Evolutionary conservation across 257 asterid genomes (phyloP).

Genomic region (Solanum medicagineum): DNA sequence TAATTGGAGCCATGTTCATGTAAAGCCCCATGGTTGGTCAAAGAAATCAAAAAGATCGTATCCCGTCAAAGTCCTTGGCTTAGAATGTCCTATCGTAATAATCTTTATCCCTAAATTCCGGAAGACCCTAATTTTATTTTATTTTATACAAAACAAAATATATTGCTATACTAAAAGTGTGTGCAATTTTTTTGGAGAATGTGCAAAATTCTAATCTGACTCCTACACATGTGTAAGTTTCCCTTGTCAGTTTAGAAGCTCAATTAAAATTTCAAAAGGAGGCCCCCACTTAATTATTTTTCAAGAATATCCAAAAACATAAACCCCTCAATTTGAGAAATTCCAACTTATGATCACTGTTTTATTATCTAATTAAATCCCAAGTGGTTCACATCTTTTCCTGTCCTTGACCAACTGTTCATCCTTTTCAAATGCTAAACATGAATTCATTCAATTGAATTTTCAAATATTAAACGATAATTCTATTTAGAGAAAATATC

Average conservation of each 20-base stretch:
- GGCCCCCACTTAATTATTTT: neutral
- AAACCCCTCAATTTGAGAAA: neutral
- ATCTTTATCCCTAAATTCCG: conserved; percentile 54
- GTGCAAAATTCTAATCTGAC: conserved; percentile 63
- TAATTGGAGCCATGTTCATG: neutral
- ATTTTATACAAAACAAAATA: neutral
- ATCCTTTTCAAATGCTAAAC: conserved; percentile 4
- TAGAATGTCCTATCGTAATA: conserved; percentile 19
- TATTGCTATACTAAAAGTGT: conserved; percentile 18
- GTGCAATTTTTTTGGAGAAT: conserved; percentile 41
- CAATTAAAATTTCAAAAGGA: neutral
- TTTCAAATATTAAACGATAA: neutral
- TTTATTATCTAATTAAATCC: neutral
- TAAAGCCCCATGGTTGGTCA: conserved; percentile 2
- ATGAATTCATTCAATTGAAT: neutral
- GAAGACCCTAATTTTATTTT: conserved; percentile 37
- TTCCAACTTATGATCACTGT: neutral
- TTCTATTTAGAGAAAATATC: neutral
- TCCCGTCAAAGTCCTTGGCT: conserved; percentile 31
- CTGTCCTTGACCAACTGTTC: conserved; percentile 23
- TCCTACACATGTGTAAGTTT: conserved; percentile 19
- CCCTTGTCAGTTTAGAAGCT: conserved; percentile 8
- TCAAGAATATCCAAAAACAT: neutral
- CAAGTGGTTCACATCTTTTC: conserved; percentile 27
- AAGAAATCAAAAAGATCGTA: neutral